Percentiles rank a stretch among this genome's conserved stretches.
These are phyloP conservation scores for Echium plantagineum DNA, from an alignment of 257 asterid species.

Conservation along the genomic window DNA sequence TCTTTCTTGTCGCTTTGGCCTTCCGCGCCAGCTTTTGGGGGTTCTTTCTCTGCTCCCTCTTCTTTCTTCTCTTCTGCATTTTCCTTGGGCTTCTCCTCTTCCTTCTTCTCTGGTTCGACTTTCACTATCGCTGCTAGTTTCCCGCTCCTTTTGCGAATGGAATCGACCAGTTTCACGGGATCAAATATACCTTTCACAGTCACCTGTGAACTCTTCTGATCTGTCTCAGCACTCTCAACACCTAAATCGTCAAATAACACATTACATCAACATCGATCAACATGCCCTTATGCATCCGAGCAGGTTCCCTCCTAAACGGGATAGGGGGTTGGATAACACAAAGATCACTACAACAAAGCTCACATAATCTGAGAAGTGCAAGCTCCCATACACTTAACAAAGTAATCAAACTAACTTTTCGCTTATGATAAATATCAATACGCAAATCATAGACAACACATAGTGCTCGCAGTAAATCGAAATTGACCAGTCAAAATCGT, in stretches of 20 bases:
- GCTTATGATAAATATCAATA: too few relatives aligned
- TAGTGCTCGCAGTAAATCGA: not conserved
- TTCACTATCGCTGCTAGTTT: conserved; percentile 51
- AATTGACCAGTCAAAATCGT: not conserved
- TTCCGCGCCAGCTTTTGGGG: conserved; percentile 19
- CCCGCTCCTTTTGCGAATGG: conserved; percentile 52
- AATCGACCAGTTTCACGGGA: conserved; percentile 43
- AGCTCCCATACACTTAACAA: too few relatives aligned
- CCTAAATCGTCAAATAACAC: conserved; percentile 30
- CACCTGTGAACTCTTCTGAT: conserved; percentile 70
- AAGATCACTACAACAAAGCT: not conserved
- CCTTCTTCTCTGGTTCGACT: conserved; percentile 60
- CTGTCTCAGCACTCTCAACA: conserved; percentile 76
- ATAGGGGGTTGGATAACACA: not conserved
- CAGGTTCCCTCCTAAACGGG: too few relatives aligned
- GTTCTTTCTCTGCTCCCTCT: conserved; percentile 12
- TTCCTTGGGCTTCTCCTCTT: conserved; percentile 32
- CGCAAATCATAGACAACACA: too few relatives aligned
- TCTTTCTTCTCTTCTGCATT: conserved; percentile 25
- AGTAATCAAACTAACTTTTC: too few relatives aligned
- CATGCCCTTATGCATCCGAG: too few relatives aligned
- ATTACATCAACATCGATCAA: too few relatives aligned
- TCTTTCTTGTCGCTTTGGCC: conserved; percentile 4
- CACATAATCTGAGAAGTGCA: too few relatives aligned
- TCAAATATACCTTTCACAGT: conserved; percentile 59